A percentile compares a stretch with the other conserved stretches of the same genome.
phyloP scores from a whole-genome alignment of 805 yeast genomes.

The Saturnispora sekii region DNA sequence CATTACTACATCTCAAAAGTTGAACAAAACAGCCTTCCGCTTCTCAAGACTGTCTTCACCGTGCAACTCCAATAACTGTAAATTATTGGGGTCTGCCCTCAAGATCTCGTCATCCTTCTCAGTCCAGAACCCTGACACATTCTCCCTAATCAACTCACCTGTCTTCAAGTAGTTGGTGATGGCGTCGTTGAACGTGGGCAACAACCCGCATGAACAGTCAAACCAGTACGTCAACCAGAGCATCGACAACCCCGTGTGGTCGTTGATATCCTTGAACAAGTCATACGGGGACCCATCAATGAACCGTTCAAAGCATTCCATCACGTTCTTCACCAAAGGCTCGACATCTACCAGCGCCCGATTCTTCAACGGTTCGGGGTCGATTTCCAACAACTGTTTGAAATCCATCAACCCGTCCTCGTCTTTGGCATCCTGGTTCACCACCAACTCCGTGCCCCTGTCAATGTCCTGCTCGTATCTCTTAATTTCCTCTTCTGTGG shows the following conservation, averaged over 20 bases:
- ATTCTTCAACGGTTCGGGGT: conserved; percentile 25
- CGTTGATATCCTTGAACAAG: conserved; percentile 22
- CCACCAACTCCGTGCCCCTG: neutral
- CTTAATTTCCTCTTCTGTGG: conserved; percentile 25
- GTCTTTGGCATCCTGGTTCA: conserved; percentile 9
- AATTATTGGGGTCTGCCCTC: conserved; percentile 16
- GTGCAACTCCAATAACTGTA: conserved; percentile 21
- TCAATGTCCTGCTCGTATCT: conserved; percentile 1
- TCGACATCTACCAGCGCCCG: conserved; percentile 17
- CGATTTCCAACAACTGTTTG: conserved; percentile 16
- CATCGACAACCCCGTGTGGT: conserved; percentile 23
- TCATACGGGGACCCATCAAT: conserved; percentile 23
- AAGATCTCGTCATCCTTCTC: conserved; percentile 25
- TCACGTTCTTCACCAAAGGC: conserved; percentile 17
- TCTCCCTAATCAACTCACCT: conserved; percentile 21
- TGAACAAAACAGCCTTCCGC: conserved; percentile 24
- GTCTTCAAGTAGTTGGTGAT: conserved; percentile 22
- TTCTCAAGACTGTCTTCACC: conserved; percentile 25
- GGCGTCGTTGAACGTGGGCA: conserved; percentile 23
- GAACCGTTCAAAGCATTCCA: conserved; percentile 19
- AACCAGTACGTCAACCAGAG: conserved; percentile 28
- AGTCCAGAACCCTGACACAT: conserved; percentile 26
- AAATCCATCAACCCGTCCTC: conserved; percentile 15
- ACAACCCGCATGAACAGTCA: conserved; percentile 27
- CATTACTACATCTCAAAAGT: neutral